Conservation (phyloP, 768 basidiomycete genomes). For the Lentinula detonsa region DNA sequence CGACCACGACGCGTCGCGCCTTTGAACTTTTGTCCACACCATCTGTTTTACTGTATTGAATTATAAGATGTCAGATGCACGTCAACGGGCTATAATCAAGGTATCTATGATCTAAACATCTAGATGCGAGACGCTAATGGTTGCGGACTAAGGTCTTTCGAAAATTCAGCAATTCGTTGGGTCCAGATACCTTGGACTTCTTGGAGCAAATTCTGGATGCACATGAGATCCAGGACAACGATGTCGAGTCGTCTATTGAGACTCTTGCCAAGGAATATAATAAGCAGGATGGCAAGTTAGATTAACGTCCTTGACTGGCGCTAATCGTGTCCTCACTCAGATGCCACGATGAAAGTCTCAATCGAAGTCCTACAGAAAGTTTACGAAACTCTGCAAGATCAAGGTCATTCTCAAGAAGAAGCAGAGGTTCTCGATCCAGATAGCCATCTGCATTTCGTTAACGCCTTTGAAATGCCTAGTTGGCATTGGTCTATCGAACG, state of each 20-base stretch:
- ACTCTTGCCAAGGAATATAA: slow-evolving; percentile 83
- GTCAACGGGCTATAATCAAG: slow-evolving; percentile 45
- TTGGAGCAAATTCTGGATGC: slow-evolving; percentile 65
- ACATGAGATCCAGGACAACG: slow-evolving; percentile 65
- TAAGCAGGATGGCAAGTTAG: slow-evolving; percentile 70
- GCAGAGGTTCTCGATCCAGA: slow-evolving; percentile 73
- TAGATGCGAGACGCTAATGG: neutral
- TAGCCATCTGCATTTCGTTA: slow-evolving; percentile 74
- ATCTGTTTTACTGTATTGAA: neutral
- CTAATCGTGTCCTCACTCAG: slow-evolving; percentile 24
- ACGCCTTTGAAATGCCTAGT: slow-evolving; percentile 93
- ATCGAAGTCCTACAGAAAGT: slow-evolving; percentile 61
- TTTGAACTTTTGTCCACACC: neutral
- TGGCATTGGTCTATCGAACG: slow-evolving; percentile 88
- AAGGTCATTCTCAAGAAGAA: slow-evolving; percentile 46
- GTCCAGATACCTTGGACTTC: slow-evolving; percentile 69
- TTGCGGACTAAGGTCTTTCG: slow-evolving; percentile 59
- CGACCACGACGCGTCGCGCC: slow-evolving; percentile 7
- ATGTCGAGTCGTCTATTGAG: slow-evolving; percentile 72
- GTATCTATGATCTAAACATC: slow-evolving; percentile 14
- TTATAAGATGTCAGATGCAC: slow-evolving; percentile 34
- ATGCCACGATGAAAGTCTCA: slow-evolving; percentile 81
- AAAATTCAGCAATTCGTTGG: slow-evolving; percentile 84
- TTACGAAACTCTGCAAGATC: slow-evolving; percentile 68
- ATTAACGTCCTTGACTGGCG: neutral